These are phyloP conservation scores for Lizonia empirigonia DNA, from an alignment of 2,329 filamentous ascomycete species.

Conservation along the genomic window DNA sequence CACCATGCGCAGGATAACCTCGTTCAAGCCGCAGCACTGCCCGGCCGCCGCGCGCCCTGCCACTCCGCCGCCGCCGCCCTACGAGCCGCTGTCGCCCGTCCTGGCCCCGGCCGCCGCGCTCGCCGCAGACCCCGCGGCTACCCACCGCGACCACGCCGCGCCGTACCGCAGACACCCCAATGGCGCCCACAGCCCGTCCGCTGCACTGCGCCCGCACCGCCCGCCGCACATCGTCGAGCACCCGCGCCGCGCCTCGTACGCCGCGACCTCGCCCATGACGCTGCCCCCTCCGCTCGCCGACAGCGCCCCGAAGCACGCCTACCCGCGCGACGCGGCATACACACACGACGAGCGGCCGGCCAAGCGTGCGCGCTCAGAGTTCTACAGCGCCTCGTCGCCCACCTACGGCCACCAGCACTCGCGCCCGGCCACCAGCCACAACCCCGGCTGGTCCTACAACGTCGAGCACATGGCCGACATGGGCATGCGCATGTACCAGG, in stretches of 20 bases:
- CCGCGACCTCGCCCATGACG: conserved; percentile 28
- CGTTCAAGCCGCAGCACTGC: conserved; percentile 44
- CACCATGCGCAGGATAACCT: conserved; percentile 38
- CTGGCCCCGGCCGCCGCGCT: conserved; percentile 28
- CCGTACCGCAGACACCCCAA: conserved; percentile 13
- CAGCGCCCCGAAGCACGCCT: conserved; percentile 32
- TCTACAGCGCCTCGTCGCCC: conserved; percentile 53
- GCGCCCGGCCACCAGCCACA: conserved; percentile 56
- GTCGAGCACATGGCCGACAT: conserved; percentile 47
- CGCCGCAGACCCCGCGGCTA: conserved; percentile 32
- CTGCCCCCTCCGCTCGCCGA: conserved; percentile 26
- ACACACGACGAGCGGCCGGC: conserved; percentile 56
- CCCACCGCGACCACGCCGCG: conserved; percentile 15
- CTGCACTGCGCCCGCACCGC: conserved; percentile 16
- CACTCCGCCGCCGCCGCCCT: conserved; percentile 42
- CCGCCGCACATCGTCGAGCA: conserved; percentile 22
- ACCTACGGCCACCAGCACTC: conserved; percentile 39
- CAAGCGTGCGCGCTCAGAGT: conserved; percentile 66
- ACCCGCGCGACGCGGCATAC: conserved; percentile 18
- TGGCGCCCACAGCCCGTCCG: conserved; percentile 6
- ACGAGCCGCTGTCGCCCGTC: conserved; percentile 46
- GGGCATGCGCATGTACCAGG: conserved; percentile 41
- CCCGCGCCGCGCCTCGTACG: conserved; percentile 31
- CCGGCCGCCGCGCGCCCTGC: conserved; percentile 37
- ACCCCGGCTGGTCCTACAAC: conserved; percentile 47